Evolutionary conservation across 352 stramenopile genomes (phyloP), one percentile per base, ranked within the genome.

Genomic region (Pythium apleroticum): DNA sequence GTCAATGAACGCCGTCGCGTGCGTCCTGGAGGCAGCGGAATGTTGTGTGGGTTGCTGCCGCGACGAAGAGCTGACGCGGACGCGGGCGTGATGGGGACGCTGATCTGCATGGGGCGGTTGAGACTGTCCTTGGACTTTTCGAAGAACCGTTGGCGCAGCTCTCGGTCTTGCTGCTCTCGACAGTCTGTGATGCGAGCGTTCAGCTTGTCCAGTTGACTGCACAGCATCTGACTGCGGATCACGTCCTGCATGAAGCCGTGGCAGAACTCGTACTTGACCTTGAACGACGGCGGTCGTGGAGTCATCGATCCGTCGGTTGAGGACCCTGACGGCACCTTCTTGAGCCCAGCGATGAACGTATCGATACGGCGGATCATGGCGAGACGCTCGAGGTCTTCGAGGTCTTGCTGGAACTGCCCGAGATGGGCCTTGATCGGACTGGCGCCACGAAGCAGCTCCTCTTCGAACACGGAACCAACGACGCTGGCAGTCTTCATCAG

Each of bases 191-290:
- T 80, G 10, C 84, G 82, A 9, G 77, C 59, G 28, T 78, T 78
- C 24, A 96, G 77, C 65, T 96, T 96, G 66, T 96, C 86, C 9
- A 90, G 77, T 37, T 96, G 87, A 15, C 75, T 85, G 66, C 82
- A 78, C 9, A 96, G 73, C 82, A 96, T 86, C 71, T 94, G 86
- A 20, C 83, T 82, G 14, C 83, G 85, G 20, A 96, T 81, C 52
- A 94, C 84, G 61, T 91, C 76, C 57, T 86, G 74, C 84, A 96
- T 93, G 66, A 96, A 96, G 27, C 87, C 87, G 52, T 96, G 86
- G 43, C 75, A 79, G 28, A 96, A 94, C 60, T 94, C 82, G 52
- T 89, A 96, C 66, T 94, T 96, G 57, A 89, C 73, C 57, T 90
- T 93, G 53, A 90, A 56, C 24, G 55, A 65, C 9, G 69, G 61